A percentile compares a stretch with the other conserved stretches of the same genome.
Conservation (phyloP, 805 yeast species). For the Blastobotrys terrestris region DNA sequence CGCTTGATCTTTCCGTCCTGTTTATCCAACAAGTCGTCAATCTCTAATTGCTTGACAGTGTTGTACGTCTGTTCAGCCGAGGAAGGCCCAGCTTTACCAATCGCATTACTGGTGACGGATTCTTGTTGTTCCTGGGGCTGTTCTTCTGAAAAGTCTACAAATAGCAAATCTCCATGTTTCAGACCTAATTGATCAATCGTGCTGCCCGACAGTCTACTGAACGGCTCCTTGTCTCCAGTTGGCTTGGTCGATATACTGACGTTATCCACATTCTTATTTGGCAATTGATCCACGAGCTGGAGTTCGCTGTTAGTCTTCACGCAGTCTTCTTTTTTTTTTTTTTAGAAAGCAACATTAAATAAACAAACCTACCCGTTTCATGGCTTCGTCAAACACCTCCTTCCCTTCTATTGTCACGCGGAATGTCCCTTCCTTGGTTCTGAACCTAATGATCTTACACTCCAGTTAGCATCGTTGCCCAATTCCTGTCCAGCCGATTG, state of each 20-base stretch:
- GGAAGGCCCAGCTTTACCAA: slow-evolving; percentile 3
- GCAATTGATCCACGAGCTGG: slow-evolving; percentile 30
- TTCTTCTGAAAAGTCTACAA: slow-evolving; percentile 33
- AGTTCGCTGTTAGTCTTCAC: background rate
- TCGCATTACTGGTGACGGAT: slow-evolving; percentile 1
- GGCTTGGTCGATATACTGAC: slow-evolving; percentile 43
- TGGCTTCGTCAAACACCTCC: slow-evolving; percentile 40
- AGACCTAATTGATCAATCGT: slow-evolving; percentile 32
- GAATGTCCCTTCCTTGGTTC: slow-evolving; percentile 78
- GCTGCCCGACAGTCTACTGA: slow-evolving; percentile 33
- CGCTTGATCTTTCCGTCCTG: slow-evolving; percentile 71
- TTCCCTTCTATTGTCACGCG: slow-evolving; percentile 50
- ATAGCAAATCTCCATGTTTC: slow-evolving; percentile 54
- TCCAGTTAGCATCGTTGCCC: background rate
- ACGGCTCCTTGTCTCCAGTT: slow-evolving; percentile 38
- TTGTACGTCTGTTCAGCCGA: slow-evolving; percentile 18
- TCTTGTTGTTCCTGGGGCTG: background rate
- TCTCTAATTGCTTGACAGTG: slow-evolving; percentile 46
- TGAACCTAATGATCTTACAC: slow-evolving; percentile 63
- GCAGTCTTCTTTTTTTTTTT: background rate
- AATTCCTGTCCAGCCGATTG: background rate
- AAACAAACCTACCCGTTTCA: slow-evolving; percentile 26
- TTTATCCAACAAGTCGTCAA: slow-evolving; percentile 62
- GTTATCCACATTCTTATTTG: slow-evolving; percentile 25
- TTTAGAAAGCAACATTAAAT: background rate